These are phyloP conservation scores for Fusarium duplospermum DNA, from an alignment of 2,329 filamentous ascomycete genomes.

Conservation along the genomic window DNA sequence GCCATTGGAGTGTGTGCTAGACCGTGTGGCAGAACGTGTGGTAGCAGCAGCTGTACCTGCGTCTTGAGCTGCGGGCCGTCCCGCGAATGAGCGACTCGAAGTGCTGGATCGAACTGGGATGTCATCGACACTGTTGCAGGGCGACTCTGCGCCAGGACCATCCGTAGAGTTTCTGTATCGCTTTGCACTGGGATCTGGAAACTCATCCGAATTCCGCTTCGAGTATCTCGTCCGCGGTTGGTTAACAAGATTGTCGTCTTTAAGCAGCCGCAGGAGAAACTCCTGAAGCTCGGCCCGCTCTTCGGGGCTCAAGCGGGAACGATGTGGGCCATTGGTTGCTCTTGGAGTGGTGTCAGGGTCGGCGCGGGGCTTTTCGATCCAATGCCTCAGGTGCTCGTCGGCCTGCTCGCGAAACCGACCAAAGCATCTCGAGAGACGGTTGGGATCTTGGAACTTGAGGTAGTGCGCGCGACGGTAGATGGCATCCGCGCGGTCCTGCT, in stretches of 20 bases:
- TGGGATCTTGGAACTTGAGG: constrained; percentile 36
- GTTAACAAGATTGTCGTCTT: constrained; percentile 19
- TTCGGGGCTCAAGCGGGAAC: constrained; percentile 23
- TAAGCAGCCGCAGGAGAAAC: constrained; percentile 36
- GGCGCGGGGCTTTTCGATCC: constrained; percentile 35
- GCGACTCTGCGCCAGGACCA: not conserved
- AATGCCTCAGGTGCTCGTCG: constrained; percentile 27
- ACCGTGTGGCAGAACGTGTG: not conserved
- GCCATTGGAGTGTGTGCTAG: constrained; percentile 20
- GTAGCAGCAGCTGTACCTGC: constrained; percentile 20
- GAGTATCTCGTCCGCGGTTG: constrained; percentile 18
- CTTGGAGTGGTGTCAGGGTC: constrained; percentile 34
- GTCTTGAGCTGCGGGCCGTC: constrained; percentile 23
- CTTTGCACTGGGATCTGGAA: constrained; percentile 29
- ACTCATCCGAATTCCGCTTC: constrained; percentile 42
- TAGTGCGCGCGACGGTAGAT: constrained; percentile 40
- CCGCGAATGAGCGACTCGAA: constrained; percentile 15
- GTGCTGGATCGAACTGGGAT: constrained; percentile 37
- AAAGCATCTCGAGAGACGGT: constrained; percentile 33
- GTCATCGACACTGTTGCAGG: constrained; percentile 29
- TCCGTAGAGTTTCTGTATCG: constrained; percentile 28
- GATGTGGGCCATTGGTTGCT: constrained; percentile 35
- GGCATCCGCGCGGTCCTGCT: constrained; percentile 35
- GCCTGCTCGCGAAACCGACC: constrained; percentile 41
- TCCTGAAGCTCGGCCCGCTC: constrained; percentile 43